Percentiles rank a stretch among this genome's conserved stretches.
Evolutionary conservation across 2,329 filamentous ascomycete genomes (phyloP).

Genomic region (Monilinia vaccinii-corymbosi): DNA sequence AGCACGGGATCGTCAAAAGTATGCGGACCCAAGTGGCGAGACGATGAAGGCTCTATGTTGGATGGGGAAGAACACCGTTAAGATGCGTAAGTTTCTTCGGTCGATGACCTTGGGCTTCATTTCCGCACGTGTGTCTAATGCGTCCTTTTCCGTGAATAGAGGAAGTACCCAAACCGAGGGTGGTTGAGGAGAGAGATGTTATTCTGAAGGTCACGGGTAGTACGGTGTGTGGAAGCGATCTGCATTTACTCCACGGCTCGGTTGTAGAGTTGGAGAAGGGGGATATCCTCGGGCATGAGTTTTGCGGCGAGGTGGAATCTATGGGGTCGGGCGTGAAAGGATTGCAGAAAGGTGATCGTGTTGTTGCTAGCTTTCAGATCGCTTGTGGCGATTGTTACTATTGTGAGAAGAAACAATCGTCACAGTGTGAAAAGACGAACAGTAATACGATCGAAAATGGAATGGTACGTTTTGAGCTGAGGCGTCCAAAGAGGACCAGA

Average conservation of each 20-base stretch:
- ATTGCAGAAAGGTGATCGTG: conserved; percentile 53
- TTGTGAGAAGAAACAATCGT: conserved; percentile 69
- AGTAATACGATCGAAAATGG: conserved; percentile 59
- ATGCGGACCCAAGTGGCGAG: conserved; percentile 42
- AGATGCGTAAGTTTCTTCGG: conserved; percentile 42
- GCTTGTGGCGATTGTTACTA: conserved; percentile 65
- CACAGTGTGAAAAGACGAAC: conserved; percentile 74
- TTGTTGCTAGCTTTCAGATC: conserved; percentile 83
- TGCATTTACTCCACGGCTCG: conserved; percentile 31
- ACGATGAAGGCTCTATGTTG: conserved; percentile 76
- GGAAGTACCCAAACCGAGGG: conserved; percentile 59
- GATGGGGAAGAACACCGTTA: conserved; percentile 72
- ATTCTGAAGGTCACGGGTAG: conserved; percentile 63
- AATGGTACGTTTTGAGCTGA: conserved; percentile 37
- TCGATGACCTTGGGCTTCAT: not conserved
- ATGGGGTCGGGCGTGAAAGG: conserved; percentile 43
- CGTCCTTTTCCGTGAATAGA: conserved; percentile 31
- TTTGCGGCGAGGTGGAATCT: conserved; percentile 40
- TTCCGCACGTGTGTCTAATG: not conserved
- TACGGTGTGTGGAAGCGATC: conserved; percentile 32
- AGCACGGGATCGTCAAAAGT: conserved; percentile 38
- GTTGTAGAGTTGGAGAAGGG: conserved; percentile 41
- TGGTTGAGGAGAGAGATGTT: conserved; percentile 66
- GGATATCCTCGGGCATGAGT: conserved; percentile 46
- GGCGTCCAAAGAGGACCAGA: not conserved